These are phyloP conservation scores for Corynascus novoguineensis DNA, from an alignment of 495 filamentous ascomycete species.

Conservation along the genomic window DNA sequence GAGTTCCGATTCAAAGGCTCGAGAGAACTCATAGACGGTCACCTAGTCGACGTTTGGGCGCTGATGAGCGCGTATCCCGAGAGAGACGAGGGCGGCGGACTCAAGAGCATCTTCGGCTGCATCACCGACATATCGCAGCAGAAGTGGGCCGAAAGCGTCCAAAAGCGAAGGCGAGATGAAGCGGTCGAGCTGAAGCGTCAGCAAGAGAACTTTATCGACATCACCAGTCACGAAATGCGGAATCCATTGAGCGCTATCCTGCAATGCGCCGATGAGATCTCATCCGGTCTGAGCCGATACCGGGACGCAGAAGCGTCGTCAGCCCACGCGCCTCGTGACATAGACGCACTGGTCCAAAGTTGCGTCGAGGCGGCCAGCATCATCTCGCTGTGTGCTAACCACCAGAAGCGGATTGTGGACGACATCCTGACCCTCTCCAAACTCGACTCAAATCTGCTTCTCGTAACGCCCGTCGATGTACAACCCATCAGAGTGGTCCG, in stretches of 20 bases:
- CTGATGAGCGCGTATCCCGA: constrained; percentile 67
- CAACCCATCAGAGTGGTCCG: constrained; percentile 65
- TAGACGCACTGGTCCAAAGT: constrained; percentile 40
- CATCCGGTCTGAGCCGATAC: constrained; percentile 46
- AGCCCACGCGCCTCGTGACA: constrained; percentile 6
- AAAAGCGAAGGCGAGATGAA: constrained; percentile 55
- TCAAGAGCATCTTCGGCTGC: constrained; percentile 67
- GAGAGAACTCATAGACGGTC: constrained; percentile 54
- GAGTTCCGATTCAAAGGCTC: constrained; percentile 65
- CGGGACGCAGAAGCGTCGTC: constrained; percentile 19
- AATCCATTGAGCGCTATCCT: constrained; percentile 78
- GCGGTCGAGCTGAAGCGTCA: constrained; percentile 62
- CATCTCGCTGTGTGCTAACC: constrained; percentile 73
- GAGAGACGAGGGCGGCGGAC: constrained; percentile 46
- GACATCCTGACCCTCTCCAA: constrained; percentile 81
- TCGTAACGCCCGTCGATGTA: constrained; percentile 67
- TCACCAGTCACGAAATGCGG: constrained; percentile 81
- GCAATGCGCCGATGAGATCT: constrained; percentile 76
- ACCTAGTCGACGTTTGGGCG: constrained; percentile 61
- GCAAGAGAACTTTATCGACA: constrained; percentile 84
- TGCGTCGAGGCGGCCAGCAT: constrained; percentile 75
- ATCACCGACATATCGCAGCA: constrained; percentile 53
- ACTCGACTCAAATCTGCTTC: constrained; percentile 72
- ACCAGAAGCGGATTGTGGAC: constrained; percentile 75
- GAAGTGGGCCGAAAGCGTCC: constrained; percentile 58